Evolutionary conservation across 2,329 filamentous ascomycete species (phyloP), one percentile per base, ranked within the genome.

Genomic region (Nothophaeocryptopus gaeumannii): DNA sequence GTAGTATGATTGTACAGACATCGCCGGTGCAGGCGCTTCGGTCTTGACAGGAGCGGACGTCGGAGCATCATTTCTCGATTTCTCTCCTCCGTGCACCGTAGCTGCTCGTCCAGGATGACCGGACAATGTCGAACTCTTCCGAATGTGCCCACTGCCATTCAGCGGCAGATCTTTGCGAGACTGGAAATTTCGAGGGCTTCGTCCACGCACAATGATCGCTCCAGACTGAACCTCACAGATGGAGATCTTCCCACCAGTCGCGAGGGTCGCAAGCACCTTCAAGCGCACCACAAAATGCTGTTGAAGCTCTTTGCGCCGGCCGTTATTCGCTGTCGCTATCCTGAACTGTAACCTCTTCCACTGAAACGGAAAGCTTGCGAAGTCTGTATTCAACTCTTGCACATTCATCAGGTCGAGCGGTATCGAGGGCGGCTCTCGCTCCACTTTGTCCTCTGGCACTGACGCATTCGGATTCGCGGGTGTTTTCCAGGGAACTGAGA

Each of bases 401-500:
- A 89, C 74, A 34, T 77, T 77, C 67, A 80, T 79, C 45, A 80
- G 75, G 61, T 84, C 82, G 54, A 96, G 72, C 1, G 89, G 88
- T 51, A 96, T 84, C 1, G 89, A 81, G 0, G 87, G 82, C 5
- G 92, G 92, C 67, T 97, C 92, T 65, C 92, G 90, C 67, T 97
- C 92, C 0, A 76, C 73, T 66, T 84, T 85, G 56, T 83, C 79
- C 59, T 83, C 77, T 30, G 68, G 63, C n/a, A 83, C 79, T 3
- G 84, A 82, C 70, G 85, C 88, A 34, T 53, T 61, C 5, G 62
- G 60, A 43, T 88, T 88, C 26, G 87, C 88, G 1, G 90, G 91
- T 2, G 91, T 96, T 75, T 97, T 97, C 92, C 92, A 97, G 1
- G 92, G 92, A 52, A 97, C 95, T 7, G 93, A 93, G 56, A 97